Evolutionary conservation across 768 basidiomycete genomes (phyloP), one percentile per base, ranked within the genome.

Genomic region (Kwoniella pini): DNA sequence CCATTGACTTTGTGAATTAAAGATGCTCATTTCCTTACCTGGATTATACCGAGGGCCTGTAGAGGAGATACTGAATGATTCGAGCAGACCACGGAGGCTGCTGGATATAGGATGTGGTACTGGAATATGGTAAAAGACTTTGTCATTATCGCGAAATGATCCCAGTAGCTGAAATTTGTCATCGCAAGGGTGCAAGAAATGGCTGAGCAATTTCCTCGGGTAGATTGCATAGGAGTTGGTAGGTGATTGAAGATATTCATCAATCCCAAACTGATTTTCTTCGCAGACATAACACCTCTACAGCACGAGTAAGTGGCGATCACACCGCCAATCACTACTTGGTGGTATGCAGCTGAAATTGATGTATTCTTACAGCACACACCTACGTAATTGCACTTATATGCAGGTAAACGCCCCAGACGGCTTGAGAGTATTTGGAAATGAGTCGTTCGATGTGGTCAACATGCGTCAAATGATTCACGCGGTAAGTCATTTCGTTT

Each of bases 21-120:
- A 64, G 62, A 39, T 64, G 26, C 27, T 53, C 4, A 24, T 7
- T 1, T 21, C 40, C 13, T 44, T 64, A 12, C 62, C 62, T 7
- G 62, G 62, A 19, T 45, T 64, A 26, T 64, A 58, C 27, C 27
- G 62, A 58, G 62, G 62, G 22, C 62, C 62, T 0, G 62, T 64
- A 13, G 56, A 58, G 27, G 57, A 45, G 13, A 53, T 59, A 19
- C 42, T 64, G 17, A 46, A 50, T 24, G 43, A 55, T 13, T 19
- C 28, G 12, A 31, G 42, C 12, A 44, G 43, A 26, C 24, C 15
- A 22, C 39, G 49, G 19, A 24, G 61, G n/a, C 11, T 64, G 19
- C 21, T 64, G n/a, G 62, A 64, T 28, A 45, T 64, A 19, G 62
- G 62, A 3, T 64, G 62, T 50, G 62, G 62, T 22, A 64, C 57